Percentiles rank a stretch among this genome's conserved stretches.
Conservation (phyloP, 1,139 yeast genomes). For the Pichia sp. region DNA sequence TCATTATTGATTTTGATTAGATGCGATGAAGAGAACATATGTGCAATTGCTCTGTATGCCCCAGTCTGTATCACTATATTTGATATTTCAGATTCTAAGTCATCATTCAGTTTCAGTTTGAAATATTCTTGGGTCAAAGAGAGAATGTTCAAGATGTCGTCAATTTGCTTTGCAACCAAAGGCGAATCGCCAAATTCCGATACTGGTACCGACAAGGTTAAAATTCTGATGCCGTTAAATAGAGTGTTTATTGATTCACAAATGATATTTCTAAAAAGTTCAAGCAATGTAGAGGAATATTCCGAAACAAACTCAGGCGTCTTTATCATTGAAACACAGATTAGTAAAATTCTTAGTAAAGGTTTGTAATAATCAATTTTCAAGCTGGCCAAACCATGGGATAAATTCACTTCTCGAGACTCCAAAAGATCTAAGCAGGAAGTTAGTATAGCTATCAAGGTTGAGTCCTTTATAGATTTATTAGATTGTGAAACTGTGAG, state of each 20-base stretch:
- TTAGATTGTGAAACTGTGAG: constrained; percentile 39
- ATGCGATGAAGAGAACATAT: constrained; percentile 66
- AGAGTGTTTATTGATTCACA: constrained; percentile 55
- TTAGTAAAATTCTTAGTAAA: constrained; percentile 52
- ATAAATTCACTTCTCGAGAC: constrained; percentile 45
- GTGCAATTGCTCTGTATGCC: constrained; percentile 58
- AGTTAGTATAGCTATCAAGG: constrained; percentile 39
- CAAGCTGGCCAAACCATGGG: constrained; percentile 38
- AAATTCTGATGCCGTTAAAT: constrained; percentile 55
- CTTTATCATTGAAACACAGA: constrained; percentile 44
- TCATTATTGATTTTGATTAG: constrained; percentile 58
- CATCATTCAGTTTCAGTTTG: constrained; percentile 45
- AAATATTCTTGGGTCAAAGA: constrained; percentile 60
- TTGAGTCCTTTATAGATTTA: constrained; percentile 24
- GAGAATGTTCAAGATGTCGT: constrained; percentile 61
- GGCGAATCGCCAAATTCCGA: constrained; percentile 31
- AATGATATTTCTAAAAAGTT: constrained; percentile 54
- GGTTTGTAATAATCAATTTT: constrained; percentile 50
- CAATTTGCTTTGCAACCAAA: constrained; percentile 37
- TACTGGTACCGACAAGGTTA: constrained; percentile 41
- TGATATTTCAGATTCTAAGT: constrained; percentile 50
- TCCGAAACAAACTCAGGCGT: constrained; percentile 44
- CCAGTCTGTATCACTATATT: constrained; percentile 53
- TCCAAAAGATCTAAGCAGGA: constrained; percentile 41
- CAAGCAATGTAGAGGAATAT: constrained; percentile 48